These are phyloP conservation scores for Neurospora sp. DNA, from an alignment of 495 filamentous ascomycete genomes.

Conservation along the genomic window DNA sequence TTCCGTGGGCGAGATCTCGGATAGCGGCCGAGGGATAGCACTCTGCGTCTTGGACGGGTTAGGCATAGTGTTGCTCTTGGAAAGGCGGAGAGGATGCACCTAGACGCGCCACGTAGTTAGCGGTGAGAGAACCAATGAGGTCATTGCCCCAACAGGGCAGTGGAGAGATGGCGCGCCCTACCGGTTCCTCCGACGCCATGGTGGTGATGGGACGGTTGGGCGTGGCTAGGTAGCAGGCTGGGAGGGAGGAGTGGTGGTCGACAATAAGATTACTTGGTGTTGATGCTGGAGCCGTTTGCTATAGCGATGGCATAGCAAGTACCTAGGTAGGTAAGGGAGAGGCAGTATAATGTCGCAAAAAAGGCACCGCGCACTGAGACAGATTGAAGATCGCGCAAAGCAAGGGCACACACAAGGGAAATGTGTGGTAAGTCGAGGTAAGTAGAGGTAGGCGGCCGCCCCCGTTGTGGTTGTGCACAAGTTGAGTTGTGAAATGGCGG, in stretches of 20 bases:
- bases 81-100: conserved; percentile 50
- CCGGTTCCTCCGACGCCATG: conserved; percentile 33
- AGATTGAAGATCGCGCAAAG: background rate
- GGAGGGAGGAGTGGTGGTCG: background rate
- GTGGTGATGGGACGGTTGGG: background rate
- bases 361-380: background rate
- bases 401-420: background rate
- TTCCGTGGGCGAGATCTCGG: conserved; percentile 48
- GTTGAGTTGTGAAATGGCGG: background rate
- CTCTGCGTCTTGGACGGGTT: conserved; percentile 34
- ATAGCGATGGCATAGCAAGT: conserved; percentile 3
- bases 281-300: background rate
- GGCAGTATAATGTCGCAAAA: background rate
- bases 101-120: conserved; percentile 9
- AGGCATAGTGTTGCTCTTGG: conserved; percentile 38
- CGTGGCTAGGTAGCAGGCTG: background rate
- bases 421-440: background rate
- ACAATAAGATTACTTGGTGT: background rate
- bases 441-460: background rate
- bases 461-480: background rate
- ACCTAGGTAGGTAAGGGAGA: background rate
- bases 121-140: background rate
- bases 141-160: background rate
- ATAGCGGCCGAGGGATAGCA: conserved; percentile 42
- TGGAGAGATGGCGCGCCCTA: conserved; percentile 15